Percentiles rank a stretch among this genome's conserved stretches.
Evolutionary conservation across 164 flowering plant genomes (phyloP).

Genomic region (Berberis vulgaris): DNA sequence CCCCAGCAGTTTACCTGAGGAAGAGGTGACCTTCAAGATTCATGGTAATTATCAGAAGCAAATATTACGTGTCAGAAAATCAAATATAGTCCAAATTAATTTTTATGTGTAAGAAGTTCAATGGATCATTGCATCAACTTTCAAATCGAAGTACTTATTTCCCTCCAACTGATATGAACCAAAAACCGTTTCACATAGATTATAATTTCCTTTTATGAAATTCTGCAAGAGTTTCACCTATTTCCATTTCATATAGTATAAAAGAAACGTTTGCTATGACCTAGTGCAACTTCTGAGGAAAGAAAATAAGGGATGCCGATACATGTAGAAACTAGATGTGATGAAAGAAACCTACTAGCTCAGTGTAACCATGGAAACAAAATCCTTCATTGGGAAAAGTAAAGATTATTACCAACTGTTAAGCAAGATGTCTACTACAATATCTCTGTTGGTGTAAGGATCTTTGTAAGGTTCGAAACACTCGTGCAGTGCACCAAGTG

Average conservation of each 20-base stretch:
- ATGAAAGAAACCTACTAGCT: no score
- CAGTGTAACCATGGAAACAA: neutral
- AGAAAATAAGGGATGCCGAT: no score
- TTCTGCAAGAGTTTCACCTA: no score
- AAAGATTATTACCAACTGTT: slow-evolving; percentile 36
- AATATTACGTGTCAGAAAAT: neutral
- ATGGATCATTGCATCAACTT: neutral
- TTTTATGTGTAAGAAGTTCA: neutral
- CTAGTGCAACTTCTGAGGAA: no score
- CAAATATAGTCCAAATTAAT: neutral
- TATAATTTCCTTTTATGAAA: no score
- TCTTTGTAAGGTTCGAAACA: slow-evolving; percentile 71
- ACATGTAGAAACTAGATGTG: neutral
- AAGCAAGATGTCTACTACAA: slow-evolving; percentile 68
- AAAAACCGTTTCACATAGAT: no score
- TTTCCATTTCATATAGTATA: no score
- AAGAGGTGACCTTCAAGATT: slow-evolving; percentile 48
- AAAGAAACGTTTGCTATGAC: no score
- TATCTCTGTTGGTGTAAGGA: slow-evolving; percentile 43
- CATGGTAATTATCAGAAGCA: neutral
- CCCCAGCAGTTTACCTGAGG: slow-evolving; percentile 72
- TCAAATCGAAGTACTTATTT: no score
- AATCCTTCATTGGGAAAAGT: no score
- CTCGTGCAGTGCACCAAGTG: slow-evolving; percentile 75
- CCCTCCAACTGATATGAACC: no score